Conservation (phyloP, 2,329 filamentous ascomycete species). For the Alternaria burnsii region DNA sequence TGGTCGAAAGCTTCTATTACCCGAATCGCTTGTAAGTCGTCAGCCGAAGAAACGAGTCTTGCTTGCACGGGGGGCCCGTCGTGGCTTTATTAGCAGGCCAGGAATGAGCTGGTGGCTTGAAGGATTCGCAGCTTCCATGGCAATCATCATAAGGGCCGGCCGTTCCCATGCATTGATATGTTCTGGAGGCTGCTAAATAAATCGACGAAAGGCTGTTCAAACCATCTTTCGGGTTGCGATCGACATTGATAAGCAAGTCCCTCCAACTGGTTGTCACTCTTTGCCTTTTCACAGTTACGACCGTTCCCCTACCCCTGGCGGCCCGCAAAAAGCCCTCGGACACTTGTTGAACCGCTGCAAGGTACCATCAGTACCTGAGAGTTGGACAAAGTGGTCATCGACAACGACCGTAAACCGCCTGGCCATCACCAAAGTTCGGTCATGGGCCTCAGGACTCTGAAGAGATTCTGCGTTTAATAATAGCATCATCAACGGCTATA, state of each 20-base stretch:
- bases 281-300: slow-evolving; percentile 26
- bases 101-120: slow-evolving; percentile 37
- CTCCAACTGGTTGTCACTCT: slow-evolving; percentile 35
- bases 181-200: slow-evolving; percentile 25
- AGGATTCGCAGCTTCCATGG: slow-evolving; percentile 33
- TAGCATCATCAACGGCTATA: slow-evolving; percentile 17
- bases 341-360: slow-evolving; percentile 27
- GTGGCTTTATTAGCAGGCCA: slow-evolving; percentile 41
- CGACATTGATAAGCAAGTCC: slow-evolving; percentile 26
- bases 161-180: slow-evolving; percentile 30
- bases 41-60: slow-evolving; percentile 29
- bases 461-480: slow-evolving; percentile 27
- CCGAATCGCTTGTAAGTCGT: slow-evolving; percentile 36
- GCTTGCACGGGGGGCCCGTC: slow-evolving; percentile 25
- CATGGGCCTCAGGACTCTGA: slow-evolving; percentile 31
- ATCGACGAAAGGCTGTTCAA: slow-evolving; percentile 25
- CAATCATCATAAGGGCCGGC: slow-evolving; percentile 40
- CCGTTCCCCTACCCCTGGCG: slow-evolving; percentile 15
- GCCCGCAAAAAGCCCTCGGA: slow-evolving; percentile 18
- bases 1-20: slow-evolving; percentile 30
- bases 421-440: slow-evolving; percentile 14
- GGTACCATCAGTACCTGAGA: slow-evolving; percentile 22
- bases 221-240: slow-evolving; percentile 30
- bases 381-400: slow-evolving; percentile 3
- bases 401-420: neutral